Base-by-base conservation (phyloP, 768 basidiomycete genomes). In the Lyophyllum shimeji region DNA sequence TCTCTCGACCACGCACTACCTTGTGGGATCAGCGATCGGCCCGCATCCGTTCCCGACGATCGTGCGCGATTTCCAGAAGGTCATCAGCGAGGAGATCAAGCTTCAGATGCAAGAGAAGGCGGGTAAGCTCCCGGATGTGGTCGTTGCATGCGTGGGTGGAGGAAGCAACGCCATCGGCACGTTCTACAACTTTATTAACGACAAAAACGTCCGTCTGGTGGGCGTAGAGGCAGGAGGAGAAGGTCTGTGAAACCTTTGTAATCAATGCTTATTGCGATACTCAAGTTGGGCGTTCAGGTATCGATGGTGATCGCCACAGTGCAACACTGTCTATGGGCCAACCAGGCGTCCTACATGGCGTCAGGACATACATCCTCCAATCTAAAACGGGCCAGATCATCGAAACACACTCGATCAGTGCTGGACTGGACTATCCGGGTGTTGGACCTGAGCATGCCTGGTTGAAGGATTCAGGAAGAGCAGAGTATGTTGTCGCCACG, bases 31-130 rank as follows among this genome's bases (percentile, higher is more conserved):
- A 15, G 93, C 86, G 42, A 98, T 99, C 61, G 97, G 97, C 15
- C 97, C 97, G 2, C 95, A 98, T 71, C 97, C 97, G 1, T 98
- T 99, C 85, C 97, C 97, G 1, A 98, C 97, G 20, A 93, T 99
- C 56, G 97, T 99, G 42, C 89, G 97, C 46, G 97, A 99, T 72
- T 98, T 95, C 83, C 97, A 99, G 69, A 86, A 87, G 61, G 83
- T 67, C 34, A 99, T 99, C 62, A 89, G 96, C 2, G 77, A 87
- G 67, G 97, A 99, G 74, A 97, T 98, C 75, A 98, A 94, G 73
- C 74, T 74, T 17, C 97, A 98, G 71, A 69, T 98, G 59, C 71
- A 82, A 50, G 86, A 82, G 50, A 74, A 71, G 43, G 80, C 78
- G 44, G 90, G 91, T 20, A 97, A 95, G 71, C 83, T 98, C 3